Evolutionary conservation across 129 eudicot genomes (phyloP).

Genomic region (Kitagawia praeruptora): DNA sequence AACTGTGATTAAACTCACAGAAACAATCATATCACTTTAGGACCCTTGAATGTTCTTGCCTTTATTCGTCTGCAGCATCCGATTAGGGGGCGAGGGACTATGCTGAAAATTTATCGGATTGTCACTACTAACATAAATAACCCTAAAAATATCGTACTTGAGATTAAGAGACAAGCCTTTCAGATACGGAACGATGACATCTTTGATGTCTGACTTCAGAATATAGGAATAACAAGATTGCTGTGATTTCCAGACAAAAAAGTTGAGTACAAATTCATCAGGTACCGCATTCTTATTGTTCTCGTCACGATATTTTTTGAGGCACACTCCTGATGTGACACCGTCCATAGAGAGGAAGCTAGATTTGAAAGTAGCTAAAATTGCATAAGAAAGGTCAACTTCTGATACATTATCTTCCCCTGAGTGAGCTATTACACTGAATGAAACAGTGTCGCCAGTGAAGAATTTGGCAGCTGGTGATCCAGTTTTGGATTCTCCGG

Average conservation of each 20-base stretch:
- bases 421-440: conserved; percentile 27
- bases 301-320: conserved; percentile 13
- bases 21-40: not conserved
- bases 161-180: conserved; percentile 26
- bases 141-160: conserved; percentile 53
- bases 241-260: conserved; percentile 52
- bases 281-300: not conserved
- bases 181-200: conserved; percentile 29
- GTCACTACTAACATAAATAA: conserved; percentile 55
- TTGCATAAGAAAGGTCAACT: conserved; percentile 27
- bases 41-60: conserved; percentile 7
- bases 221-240: conserved; percentile 43
- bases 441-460: conserved; percentile 53
- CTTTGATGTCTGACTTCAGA: conserved; percentile 30
- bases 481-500: conserved; percentile 54
- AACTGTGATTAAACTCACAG: not conserved
- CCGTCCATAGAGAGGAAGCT: conserved; percentile 50
- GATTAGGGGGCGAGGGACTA: conserved; percentile 28
- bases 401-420: conserved; percentile 3
- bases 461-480: conserved; percentile 51
- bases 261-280: conserved; percentile 11
- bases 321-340: conserved; percentile 39
- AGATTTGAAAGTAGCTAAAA: conserved; percentile 45
- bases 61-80: conserved; percentile 20
- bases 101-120: conserved; percentile 15